Evolutionary conservation across 805 yeast species (phyloP), one percentile per base, ranked within the genome.

Genomic region (Hanseniaspora lachancei): DNA sequence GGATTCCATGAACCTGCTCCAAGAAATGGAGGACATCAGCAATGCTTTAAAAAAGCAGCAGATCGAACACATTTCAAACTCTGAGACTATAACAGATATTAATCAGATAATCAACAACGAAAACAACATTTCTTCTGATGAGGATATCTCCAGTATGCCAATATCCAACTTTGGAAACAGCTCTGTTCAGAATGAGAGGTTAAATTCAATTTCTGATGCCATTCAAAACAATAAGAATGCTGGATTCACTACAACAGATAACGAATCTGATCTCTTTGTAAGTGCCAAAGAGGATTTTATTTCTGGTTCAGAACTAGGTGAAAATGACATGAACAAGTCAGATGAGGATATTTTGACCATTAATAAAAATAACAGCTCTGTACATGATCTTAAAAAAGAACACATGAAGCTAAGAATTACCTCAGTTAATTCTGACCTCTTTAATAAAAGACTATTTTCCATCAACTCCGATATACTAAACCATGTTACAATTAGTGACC

Each of bases 21-120:
- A 44, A 24, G 55, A 51, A 27, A 51, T 51, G 55, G 55, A 51
- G 29, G 23, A 35, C n/a, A 44, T 51, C 12, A 44, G 55, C 38
- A 43, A 27, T 43, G 47, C 49, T 24, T 27, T 51, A 16, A 51
- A 51, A 27, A 51, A 51, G 29, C 41, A 42, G 2, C 32, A 43
- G 5, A 36, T 41, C 1, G 32, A 43, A 36, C 34, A 49, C 20
- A 39, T 29, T 15, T 27, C 23, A 32, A 49, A 49, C 29, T 36
- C 29, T 20, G 41, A 50, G n/a, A 35, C 42, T 8, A 18, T 20
- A 15, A 21, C 48, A 9, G 54, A 50, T 16, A 42, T 50, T 24
- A 50, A 50, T 35, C 47, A 50, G 13, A 21, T 50, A 18, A 16
- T 50, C 2, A 32, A 35, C 10, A 44, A 29, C 7, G 29, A 23